phyloP scores from a whole-genome alignment of 163 green algal genomes.

The Chloromonas sp. region DNA sequence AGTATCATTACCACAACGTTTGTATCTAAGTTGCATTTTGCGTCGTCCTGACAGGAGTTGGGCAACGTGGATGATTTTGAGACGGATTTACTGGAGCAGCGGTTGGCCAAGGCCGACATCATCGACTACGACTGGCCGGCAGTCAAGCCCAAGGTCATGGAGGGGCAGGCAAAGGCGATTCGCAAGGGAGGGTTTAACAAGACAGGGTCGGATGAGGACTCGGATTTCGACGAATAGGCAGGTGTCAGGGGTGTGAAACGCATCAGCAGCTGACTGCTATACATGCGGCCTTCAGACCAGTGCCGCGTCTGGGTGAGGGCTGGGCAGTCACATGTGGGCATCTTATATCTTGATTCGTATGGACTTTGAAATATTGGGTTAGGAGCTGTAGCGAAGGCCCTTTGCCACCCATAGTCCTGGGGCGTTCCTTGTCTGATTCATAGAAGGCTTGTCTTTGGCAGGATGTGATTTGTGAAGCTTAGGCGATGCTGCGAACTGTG shows the following conservation, averaged over 20 bases:
- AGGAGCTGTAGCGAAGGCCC: too few relatives aligned
- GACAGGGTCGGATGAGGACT: slow-evolving; percentile 68
- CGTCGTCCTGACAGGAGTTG: slow-evolving; percentile 55
- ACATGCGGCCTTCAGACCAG: neutral
- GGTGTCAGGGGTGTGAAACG: neutral
- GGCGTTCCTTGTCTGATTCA: too few relatives aligned
- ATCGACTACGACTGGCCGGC: slow-evolving; percentile 32
- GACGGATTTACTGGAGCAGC: slow-evolving; percentile 53
- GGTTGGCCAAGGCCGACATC: slow-evolving; percentile 43
- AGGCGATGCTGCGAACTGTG: too few relatives aligned
- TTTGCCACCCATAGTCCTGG: too few relatives aligned
- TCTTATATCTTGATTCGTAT: neutral
- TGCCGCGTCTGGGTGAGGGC: neutral
- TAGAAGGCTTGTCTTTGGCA: too few relatives aligned
- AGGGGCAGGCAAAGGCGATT: slow-evolving; percentile 20
- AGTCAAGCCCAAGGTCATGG: slow-evolving; percentile 15
- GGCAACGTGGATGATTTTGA: slow-evolving; percentile 85
- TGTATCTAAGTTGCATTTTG: too few relatives aligned
- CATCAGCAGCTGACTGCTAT: neutral
- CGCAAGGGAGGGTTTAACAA: slow-evolving; percentile 40
- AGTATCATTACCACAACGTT: too few relatives aligned
- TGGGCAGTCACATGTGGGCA: neutral
- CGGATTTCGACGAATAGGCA: slow-evolving; percentile 64
- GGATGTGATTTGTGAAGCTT: too few relatives aligned
- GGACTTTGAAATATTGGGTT: neutral